Evolutionary conservation across 805 yeast species (phyloP).

Genomic region (Geotrichum ghanense): DNA sequence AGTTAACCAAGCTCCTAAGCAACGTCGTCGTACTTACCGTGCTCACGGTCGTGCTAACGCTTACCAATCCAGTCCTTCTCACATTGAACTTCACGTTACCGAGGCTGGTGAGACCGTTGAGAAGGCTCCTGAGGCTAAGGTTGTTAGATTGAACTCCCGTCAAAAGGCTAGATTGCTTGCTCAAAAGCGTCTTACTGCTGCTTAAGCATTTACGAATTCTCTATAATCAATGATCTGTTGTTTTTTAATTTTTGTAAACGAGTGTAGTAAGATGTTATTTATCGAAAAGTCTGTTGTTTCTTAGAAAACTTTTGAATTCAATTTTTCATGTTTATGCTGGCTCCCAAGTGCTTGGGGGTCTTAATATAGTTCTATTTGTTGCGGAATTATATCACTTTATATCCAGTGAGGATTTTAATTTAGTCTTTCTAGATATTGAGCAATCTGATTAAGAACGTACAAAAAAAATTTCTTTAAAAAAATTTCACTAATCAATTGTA

Average conservation of each 20-base stretch:
- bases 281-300: no score
- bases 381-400: no score
- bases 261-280: constrained; percentile 1
- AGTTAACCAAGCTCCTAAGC: constrained; percentile 99
- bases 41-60: constrained; percentile 99
- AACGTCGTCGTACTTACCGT: constrained; percentile 99
- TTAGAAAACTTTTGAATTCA: no score
- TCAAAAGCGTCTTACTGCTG: constrained; percentile 77
- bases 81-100: constrained; percentile 93
- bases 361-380: no score
- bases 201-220: constrained; percentile 10
- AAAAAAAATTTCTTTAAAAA: no score
- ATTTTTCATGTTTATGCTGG: no score
- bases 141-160: constrained; percentile 73
- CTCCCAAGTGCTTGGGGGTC: no score
- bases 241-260: background rate
- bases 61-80: constrained; percentile 97
- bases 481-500: no score
- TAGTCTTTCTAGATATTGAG: no score
- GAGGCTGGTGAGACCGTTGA: constrained; percentile 91
- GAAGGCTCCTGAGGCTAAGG: constrained; percentile 67
- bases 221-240: background rate
- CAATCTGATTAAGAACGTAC: no score
- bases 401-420: no score
- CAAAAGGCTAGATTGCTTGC: constrained; percentile 86